phyloP scores from a whole-genome alignment of 768 basidiomycete genomes.

The Phylloporus sp. region DNA sequence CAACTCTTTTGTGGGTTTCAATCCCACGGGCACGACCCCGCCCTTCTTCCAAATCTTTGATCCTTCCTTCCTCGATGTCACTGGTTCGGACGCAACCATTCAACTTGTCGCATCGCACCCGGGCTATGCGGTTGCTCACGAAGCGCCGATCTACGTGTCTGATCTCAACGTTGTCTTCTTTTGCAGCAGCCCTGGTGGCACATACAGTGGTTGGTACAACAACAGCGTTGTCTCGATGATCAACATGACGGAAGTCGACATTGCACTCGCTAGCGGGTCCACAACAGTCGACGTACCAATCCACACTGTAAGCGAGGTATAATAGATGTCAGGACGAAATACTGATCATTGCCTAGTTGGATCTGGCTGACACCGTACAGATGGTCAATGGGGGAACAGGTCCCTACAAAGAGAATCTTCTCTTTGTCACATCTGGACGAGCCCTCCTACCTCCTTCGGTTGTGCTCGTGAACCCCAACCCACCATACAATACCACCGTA shows the following conservation, averaged over 20 bases:
- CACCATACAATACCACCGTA: constrained; percentile 64
- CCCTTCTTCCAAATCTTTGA: constrained; percentile 60
- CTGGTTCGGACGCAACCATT: constrained; percentile 55
- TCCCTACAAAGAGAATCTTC: constrained; percentile 51
- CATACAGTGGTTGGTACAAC: constrained; percentile 56
- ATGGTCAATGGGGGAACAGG: constrained; percentile 72
- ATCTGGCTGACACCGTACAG: constrained; percentile 53
- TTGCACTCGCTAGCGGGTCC: constrained; percentile 37
- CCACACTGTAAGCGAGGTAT: constrained; percentile 28
- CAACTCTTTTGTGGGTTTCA: constrained; percentile 44
- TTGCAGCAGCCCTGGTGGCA: constrained; percentile 62
- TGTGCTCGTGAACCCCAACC: constrained; percentile 56
- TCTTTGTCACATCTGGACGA: constrained; percentile 63
- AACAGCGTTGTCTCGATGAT: constrained; percentile 63
- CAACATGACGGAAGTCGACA: constrained; percentile 51
- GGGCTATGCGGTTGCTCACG: constrained; percentile 71
- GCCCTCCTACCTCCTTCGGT: constrained; percentile 58
- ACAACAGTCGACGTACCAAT: constrained; percentile 47
- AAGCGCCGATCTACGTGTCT: constrained; percentile 65
- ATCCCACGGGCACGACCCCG: constrained; percentile 54
- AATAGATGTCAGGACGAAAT: not conserved
- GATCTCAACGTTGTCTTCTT: constrained; percentile 69
- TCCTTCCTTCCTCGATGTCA: constrained; percentile 49
- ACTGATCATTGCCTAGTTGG: constrained; percentile 39
- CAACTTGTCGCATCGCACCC: constrained; percentile 57